These are phyloP conservation scores for Friedmanniomyces endolithicus DNA, from an alignment of 495 filamentous ascomycete species.

Conservation along the genomic window DNA sequence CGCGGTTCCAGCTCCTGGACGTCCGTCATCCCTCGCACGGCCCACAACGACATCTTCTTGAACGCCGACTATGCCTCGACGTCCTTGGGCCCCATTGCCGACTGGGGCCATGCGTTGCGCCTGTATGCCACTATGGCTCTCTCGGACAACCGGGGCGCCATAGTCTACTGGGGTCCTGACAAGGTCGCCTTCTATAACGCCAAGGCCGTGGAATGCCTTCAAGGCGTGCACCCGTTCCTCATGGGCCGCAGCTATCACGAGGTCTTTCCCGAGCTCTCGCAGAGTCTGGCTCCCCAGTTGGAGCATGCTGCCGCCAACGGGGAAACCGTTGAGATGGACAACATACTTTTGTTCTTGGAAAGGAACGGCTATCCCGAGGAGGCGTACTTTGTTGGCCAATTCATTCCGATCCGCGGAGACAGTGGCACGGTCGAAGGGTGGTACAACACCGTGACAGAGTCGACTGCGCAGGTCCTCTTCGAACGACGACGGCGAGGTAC, in stretches of 20 bases:
- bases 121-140: conserved; percentile 6
- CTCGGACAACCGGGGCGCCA: conserved; percentile 17
- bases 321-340: not conserved
- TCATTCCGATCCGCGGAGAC: conserved; percentile 23
- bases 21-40: conserved; percentile 10
- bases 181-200: conserved; percentile 14
- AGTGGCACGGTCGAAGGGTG: conserved; percentile 25
- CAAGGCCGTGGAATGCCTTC: not conserved
- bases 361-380: conserved; percentile 17
- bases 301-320: not conserved
- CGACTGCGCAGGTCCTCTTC: conserved; percentile 25
- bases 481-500: conserved; percentile 18
- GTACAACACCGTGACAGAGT: conserved; percentile 28
- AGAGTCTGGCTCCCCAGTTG: not conserved
- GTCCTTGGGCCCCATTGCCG: not conserved
- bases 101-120: conserved; percentile 8
- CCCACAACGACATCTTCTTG: conserved; percentile 5
- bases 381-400: conserved; percentile 28
- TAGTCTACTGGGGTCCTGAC: conserved; percentile 15
- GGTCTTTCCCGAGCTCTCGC: not conserved
- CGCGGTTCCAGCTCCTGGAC: conserved; percentile 15
- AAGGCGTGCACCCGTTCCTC: not conserved
- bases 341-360: conserved; percentile 3
- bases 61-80: conserved; percentile 6
- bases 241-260: conserved; percentile 3